These are phyloP conservation scores for Saturnispora hagleri DNA, from an alignment of 805 yeast genomes.

Conservation along the genomic window DNA sequence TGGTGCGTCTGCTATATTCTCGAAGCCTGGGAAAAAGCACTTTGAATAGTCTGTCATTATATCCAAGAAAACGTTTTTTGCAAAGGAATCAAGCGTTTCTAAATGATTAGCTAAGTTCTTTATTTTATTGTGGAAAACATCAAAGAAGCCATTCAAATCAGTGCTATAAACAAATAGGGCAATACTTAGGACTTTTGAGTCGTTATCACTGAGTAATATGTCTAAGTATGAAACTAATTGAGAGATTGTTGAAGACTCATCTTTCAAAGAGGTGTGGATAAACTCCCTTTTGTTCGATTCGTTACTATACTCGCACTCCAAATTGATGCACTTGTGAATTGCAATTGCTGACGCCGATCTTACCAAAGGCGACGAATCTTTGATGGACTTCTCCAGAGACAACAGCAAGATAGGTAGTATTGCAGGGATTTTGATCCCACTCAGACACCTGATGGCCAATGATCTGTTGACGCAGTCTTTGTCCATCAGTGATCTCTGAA, in stretches of 20 bases:
- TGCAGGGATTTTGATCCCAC: constrained; percentile 76
- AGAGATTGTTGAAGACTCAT: constrained; percentile 32
- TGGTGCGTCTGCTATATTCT: constrained; percentile 5
- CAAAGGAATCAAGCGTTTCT: constrained; percentile 59
- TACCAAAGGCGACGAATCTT: constrained; percentile 71
- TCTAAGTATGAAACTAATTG: constrained; percentile 44
- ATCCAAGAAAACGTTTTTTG: constrained; percentile 52
- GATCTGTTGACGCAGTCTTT: constrained; percentile 60
- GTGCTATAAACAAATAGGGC: constrained; percentile 50
- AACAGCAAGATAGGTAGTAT: constrained; percentile 70
- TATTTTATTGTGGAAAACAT: constrained; percentile 62
- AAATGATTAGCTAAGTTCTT: constrained; percentile 35
- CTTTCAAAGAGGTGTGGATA: constrained; percentile 12
- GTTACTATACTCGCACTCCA: constrained; percentile 25
- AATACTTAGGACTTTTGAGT: constrained; percentile 57
- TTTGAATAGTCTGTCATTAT: constrained; percentile 60
- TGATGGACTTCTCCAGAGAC: constrained; percentile 56
- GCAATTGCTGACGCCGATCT: constrained; percentile 75
- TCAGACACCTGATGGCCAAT: constrained; percentile 65
- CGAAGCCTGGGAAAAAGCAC: constrained; percentile 36
- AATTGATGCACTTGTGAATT: constrained; percentile 43
- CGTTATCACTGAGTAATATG: constrained; percentile 54
- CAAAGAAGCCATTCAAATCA: constrained; percentile 49
- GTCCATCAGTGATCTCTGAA: constrained; percentile 74
- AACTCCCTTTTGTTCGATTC: constrained; percentile 5